Conservation (phyloP, 139 green algal genomes). For the Closterium sp. region DNA sequence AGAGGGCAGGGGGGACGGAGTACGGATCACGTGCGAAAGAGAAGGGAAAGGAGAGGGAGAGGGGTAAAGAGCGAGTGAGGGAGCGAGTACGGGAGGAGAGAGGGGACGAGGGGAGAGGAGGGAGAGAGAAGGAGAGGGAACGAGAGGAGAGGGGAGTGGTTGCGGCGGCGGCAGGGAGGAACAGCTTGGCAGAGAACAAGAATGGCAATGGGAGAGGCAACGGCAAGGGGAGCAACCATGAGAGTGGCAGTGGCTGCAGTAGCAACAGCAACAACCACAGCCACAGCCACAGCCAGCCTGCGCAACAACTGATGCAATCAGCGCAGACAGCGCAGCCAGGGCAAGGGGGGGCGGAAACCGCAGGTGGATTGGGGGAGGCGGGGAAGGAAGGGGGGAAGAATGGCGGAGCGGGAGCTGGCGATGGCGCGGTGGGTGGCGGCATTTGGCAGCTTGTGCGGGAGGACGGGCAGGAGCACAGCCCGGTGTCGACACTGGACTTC, state of each 20-base stretch:
- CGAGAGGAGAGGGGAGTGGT: not conserved
- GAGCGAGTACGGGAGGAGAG: not conserved
- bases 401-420: not conserved
- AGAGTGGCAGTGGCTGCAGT: not conserved
- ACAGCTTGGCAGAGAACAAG: not conserved
- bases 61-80: not conserved
- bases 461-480: not conserved
- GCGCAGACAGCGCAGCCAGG: not conserved
- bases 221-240: too few species aligned
- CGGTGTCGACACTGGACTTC: not conserved
- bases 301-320: not conserved
- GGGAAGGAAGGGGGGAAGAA: not conserved
- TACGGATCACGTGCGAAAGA: not conserved
- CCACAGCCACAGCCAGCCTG: not conserved
- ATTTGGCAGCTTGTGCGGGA: not conserved
- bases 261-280: not conserved
- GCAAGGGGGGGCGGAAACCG: too few species aligned
- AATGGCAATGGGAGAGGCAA: not conserved
- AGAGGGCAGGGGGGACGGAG: not conserved
- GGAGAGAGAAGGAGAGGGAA: constrained; percentile 5
- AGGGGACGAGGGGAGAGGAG: not conserved
- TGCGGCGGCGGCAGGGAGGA: not conserved
- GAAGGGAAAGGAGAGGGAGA: not conserved
- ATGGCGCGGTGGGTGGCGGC: not conserved
- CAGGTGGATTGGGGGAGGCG: too few species aligned